phyloP scores from a whole-genome alignment of 164 flowering plant species.

The Annona squamosa region DNA sequence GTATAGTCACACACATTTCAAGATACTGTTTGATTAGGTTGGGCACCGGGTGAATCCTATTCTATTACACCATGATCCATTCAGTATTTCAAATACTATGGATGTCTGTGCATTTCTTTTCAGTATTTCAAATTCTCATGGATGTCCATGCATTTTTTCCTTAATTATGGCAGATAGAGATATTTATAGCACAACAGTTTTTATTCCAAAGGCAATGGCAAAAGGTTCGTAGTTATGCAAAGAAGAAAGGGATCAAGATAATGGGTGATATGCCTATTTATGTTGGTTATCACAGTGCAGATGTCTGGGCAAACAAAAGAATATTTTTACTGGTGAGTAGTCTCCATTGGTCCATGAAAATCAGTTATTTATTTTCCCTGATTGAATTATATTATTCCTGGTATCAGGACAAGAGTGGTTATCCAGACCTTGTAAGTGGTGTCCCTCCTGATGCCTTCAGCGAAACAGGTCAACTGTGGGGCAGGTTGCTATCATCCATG shows the following conservation, averaged over 20 bases:
- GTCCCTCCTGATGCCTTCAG: constrained; percentile 99
- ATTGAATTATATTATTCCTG: background rate
- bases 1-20: background rate
- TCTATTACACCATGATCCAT: background rate
- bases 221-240: constrained; percentile 74
- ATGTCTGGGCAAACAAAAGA: constrained; percentile 95
- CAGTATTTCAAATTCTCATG: constrained; percentile 5
- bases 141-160: background rate
- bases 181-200: constrained; percentile 84
- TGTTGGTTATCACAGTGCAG: constrained; percentile 98
- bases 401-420: constrained; percentile 71
- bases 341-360: background rate
- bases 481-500: constrained; percentile 44
- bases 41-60: background rate
- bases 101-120: background rate
- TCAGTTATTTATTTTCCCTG: background rate
- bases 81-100: background rate
- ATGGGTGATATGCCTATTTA: constrained; percentile 99
- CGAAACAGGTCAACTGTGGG: constrained; percentile 98
- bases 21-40: no score
- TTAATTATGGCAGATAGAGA: constrained; percentile 50
- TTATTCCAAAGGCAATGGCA: constrained; percentile 97
- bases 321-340: constrained; percentile 73
- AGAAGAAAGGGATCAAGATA: constrained; percentile 65
- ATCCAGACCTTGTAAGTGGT: constrained; percentile 89